Percentiles rank a stretch among this genome's conserved stretches.
phyloP scores from a whole-genome alignment of 768 basidiomycete genomes.

The Russula brevipes region DNA sequence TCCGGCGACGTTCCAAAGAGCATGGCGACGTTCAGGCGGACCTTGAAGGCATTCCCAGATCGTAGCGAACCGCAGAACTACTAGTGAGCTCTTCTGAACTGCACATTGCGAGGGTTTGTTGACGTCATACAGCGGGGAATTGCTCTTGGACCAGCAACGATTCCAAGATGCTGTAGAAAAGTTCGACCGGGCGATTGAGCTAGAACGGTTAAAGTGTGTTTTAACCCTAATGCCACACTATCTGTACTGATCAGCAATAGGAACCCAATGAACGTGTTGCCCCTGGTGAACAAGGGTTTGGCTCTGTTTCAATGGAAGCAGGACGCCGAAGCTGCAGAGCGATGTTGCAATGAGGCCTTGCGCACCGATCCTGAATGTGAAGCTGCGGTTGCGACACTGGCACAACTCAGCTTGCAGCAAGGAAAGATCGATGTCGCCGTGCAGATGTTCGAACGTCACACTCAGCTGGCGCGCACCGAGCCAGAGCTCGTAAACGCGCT shows the following conservation, averaged over 20 bases:
- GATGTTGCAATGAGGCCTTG: constrained; percentile 83
- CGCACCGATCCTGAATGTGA: constrained; percentile 90
- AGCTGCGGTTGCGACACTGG: constrained; percentile 91
- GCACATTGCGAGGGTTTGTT: background rate
- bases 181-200: constrained; percentile 86
- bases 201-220: constrained; percentile 71
- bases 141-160: constrained; percentile 85
- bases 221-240: background rate
- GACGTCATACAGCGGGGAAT: constrained; percentile 64
- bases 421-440: constrained; percentile 82
- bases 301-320: constrained; percentile 95
- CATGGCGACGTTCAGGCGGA: constrained; percentile 86
- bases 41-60: constrained; percentile 79
- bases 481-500: constrained; percentile 75
- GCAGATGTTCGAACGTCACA: constrained; percentile 78
- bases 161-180: constrained; percentile 87
- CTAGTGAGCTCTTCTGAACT: constrained; percentile 53
- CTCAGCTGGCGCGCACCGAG: constrained; percentile 84
- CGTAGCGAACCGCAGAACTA: constrained; percentile 91
- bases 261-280: constrained; percentile 72
- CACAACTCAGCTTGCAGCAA: constrained; percentile 89
- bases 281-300: constrained; percentile 96
- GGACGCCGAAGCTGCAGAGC: constrained; percentile 76
- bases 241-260: constrained; percentile 27
- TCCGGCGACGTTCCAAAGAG: constrained; percentile 66